Conservation (phyloP, 2,329 filamentous ascomycete species). For the Fusarium luffae region DNA sequence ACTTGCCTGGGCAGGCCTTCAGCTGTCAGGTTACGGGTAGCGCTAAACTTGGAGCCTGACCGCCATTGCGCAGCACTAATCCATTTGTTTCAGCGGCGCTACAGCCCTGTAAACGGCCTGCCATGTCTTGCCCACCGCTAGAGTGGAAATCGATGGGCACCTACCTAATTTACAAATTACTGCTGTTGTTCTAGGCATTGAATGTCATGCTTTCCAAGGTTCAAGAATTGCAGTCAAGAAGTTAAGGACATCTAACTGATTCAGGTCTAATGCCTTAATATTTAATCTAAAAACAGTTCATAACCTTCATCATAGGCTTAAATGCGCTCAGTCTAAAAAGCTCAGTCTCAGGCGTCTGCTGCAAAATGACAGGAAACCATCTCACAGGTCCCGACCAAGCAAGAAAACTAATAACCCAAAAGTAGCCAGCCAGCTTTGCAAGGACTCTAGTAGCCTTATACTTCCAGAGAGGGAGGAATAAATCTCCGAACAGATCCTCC, state of each 20-base stretch:
- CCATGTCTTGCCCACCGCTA: too few species aligned
- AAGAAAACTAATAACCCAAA: slow-evolving; percentile 38
- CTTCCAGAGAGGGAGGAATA: slow-evolving; percentile 29
- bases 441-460: not conserved
- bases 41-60: not conserved
- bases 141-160: too few species aligned
- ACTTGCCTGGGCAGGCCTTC: not conserved
- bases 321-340: slow-evolving; percentile 27
- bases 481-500: slow-evolving; percentile 27
- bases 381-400: slow-evolving; percentile 36
- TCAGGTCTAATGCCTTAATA: not conserved
- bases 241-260: too few species aligned
- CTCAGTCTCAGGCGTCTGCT: slow-evolving; percentile 28
- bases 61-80: not conserved
- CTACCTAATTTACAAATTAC: too few species aligned
- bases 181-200: too few species aligned
- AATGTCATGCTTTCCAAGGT: too few species aligned
- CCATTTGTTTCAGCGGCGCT: not conserved
- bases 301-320: not conserved
- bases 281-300: not conserved
- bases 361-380: slow-evolving; percentile 37
- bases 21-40: not conserved
- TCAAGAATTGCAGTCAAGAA: too few species aligned
- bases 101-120: not conserved
- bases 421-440: slow-evolving; percentile 25